Conservation (phyloP, 768 basidiomycete species). For the Favolaschia claudopus region DNA sequence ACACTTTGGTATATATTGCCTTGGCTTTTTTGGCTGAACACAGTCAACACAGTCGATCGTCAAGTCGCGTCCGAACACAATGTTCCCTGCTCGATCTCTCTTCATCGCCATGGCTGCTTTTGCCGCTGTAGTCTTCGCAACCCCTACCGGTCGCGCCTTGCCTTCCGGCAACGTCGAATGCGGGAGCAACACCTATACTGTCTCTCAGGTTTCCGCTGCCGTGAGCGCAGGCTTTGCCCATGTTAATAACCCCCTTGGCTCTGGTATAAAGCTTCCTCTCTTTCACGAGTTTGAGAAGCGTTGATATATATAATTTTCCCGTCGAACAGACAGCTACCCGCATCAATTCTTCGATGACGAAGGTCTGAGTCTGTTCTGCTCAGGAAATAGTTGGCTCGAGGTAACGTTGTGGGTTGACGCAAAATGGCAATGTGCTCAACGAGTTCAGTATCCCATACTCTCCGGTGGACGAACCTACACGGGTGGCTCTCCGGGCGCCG, state of each 20-base stretch:
- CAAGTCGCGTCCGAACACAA: too few species aligned
- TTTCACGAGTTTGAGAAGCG: not conserved
- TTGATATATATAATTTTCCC: not conserved
- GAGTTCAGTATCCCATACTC: slow-evolving; percentile 28
- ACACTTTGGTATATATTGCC: not conserved
- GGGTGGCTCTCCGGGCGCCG: slow-evolving; percentile 34
- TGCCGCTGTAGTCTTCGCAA: not conserved
- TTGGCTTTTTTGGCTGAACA: not conserved
- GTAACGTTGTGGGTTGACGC: not conserved
- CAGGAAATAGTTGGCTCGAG: slow-evolving; percentile 18
- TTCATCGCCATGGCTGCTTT: not conserved
- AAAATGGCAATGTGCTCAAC: not conserved
- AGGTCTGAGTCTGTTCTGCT: slow-evolving; percentile 23
- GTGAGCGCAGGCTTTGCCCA: slow-evolving; percentile 14
- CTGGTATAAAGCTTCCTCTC: slow-evolving; percentile 1
- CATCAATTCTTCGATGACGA: slow-evolving; percentile 21
- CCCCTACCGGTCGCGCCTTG: slow-evolving; percentile 15
- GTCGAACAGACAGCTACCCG: slow-evolving; percentile 27
- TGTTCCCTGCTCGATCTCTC: slow-evolving; percentile 12
- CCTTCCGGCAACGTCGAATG: slow-evolving; percentile 26
- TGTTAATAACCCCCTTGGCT: slow-evolving; percentile 23
- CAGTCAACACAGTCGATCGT: too few species aligned
- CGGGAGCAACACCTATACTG: slow-evolving; percentile 21
- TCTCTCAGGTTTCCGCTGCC: slow-evolving; percentile 23
- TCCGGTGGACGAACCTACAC: slow-evolving; percentile 23